Conservation (phyloP, 768 basidiomycete species). For the Tylopilus plumbeoviolaceoides region DNA sequence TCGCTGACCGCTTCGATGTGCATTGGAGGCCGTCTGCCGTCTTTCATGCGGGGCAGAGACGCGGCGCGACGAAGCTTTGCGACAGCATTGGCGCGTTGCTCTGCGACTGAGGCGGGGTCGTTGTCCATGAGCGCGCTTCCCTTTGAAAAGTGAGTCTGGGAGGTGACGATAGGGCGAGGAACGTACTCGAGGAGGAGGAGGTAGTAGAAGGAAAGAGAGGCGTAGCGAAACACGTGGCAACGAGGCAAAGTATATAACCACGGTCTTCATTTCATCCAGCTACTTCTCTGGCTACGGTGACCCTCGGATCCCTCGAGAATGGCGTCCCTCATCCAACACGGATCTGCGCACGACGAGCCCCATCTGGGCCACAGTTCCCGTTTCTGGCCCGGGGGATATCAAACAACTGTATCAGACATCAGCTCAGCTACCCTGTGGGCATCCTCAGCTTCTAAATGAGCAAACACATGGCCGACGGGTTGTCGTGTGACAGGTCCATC, state of each 20-base stretch:
- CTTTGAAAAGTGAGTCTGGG: not conserved
- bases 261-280: slow-evolving; percentile 25
- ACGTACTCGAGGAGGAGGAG: slow-evolving; percentile 11
- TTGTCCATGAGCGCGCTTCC: slow-evolving; percentile 27
- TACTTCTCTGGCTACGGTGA: too few species aligned
- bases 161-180: not conserved
- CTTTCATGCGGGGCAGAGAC: slow-evolving; percentile 87
- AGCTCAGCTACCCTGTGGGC: too few species aligned
- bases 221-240: slow-evolving; percentile 12
- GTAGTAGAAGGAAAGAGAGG: slow-evolving; percentile 3
- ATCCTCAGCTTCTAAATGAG: slow-evolving; percentile 27
- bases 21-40: slow-evolving; percentile 85
- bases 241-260: slow-evolving; percentile 12
- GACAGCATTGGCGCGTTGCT: slow-evolving; percentile 84
- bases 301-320: too few species aligned
- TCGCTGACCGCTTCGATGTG: slow-evolving; percentile 80
- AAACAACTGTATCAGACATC: too few species aligned
- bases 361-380: slow-evolving; percentile 38
- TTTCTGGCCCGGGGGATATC: too few species aligned
- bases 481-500: slow-evolving; percentile 10
- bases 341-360: slow-evolving; percentile 46
- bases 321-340: too few species aligned
- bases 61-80: slow-evolving; percentile 91
- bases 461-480: slow-evolving; percentile 1
- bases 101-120: slow-evolving; percentile 47